phyloP scores from a whole-genome alignment of 2,329 filamentous ascomycete species.

The Reticulascus tulasneorum region DNA sequence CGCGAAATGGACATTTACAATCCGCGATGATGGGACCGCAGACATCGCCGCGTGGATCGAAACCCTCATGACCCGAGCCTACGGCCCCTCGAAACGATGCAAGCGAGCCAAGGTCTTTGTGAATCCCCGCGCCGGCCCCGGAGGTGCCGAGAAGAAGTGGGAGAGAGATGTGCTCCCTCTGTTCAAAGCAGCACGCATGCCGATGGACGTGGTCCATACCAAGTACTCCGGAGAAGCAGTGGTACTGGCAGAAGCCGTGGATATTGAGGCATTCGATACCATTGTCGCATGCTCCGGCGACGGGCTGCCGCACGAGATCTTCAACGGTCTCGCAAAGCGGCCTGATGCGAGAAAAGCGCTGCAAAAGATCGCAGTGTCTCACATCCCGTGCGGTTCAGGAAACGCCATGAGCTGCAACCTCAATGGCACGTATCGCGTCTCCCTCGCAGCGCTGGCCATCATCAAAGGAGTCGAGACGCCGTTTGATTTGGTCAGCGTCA shows the following conservation, averaged over 20 bases:
- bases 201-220: slow-evolving; percentile 70
- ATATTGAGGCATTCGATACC: slow-evolving; percentile 78
- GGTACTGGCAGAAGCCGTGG: slow-evolving; percentile 69
- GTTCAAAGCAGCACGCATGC: slow-evolving; percentile 75
- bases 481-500: slow-evolving; percentile 82
- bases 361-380: slow-evolving; percentile 72
- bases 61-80: slow-evolving; percentile 64
- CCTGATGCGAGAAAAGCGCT: slow-evolving; percentile 72
- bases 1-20: slow-evolving; percentile 54
- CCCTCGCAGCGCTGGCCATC: slow-evolving; percentile 73
- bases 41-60: slow-evolving; percentile 59
- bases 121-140: slow-evolving; percentile 87
- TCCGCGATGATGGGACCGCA: slow-evolving; percentile 30
- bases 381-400: slow-evolving; percentile 88
- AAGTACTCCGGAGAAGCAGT: slow-evolving; percentile 71
- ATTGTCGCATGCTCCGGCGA: slow-evolving; percentile 89
- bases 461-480: slow-evolving; percentile 84
- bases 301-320: slow-evolving; percentile 86
- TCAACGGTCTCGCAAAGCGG: slow-evolving; percentile 83
- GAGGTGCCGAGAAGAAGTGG: slow-evolving; percentile 70
- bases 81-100: slow-evolving; percentile 60
- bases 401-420: slow-evolving; percentile 92
- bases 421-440: slow-evolving; percentile 73
- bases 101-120: slow-evolving; percentile 85
- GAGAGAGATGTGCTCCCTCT: slow-evolving; percentile 73